These are phyloP conservation scores for Tolypocladium guangdongense DNA, from an alignment of 2,329 filamentous ascomycete species.

Conservation along the genomic window DNA sequence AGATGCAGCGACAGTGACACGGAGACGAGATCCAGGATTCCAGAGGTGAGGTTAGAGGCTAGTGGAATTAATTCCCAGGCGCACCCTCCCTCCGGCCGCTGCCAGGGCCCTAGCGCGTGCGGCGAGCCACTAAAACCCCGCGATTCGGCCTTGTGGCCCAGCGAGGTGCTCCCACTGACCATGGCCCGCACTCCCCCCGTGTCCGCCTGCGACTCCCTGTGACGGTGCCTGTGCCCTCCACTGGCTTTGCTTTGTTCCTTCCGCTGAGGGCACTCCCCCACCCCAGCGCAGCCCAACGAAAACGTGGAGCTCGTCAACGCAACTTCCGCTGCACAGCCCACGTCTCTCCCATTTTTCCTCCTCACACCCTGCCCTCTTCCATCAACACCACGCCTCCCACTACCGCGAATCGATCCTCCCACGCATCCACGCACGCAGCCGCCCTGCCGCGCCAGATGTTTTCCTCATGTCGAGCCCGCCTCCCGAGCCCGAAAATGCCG, in stretches of 20 bases:
- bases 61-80: not conserved
- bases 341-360: slow-evolving; percentile 5
- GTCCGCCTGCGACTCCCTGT: not conserved
- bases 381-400: slow-evolving; percentile 10
- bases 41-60: not conserved
- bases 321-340: slow-evolving; percentile 1
- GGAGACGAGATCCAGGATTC: not conserved
- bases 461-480: slow-evolving; percentile 46
- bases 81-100: not conserved
- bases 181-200: not conserved
- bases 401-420: slow-evolving; percentile 11
- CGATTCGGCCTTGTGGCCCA: slow-evolving; percentile 17
- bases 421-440: slow-evolving; percentile 7
- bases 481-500: slow-evolving; percentile 43
- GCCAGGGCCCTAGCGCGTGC: not conserved
- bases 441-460: slow-evolving; percentile 36
- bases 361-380: slow-evolving; percentile 4
- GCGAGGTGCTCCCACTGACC: slow-evolving; percentile 8
- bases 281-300: too few species aligned
- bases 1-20: not conserved
- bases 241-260: not conserved
- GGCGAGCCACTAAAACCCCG: slow-evolving; percentile 18
- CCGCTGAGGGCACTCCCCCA: not conserved
- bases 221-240: too few species aligned
- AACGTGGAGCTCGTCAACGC: too few species aligned